A percentile compares a stretch with the other conserved stretches of the same genome.
These are phyloP conservation scores for Fraxinus excelsior DNA, from an alignment of 257 asterid species.

Conservation along the genomic window DNA sequence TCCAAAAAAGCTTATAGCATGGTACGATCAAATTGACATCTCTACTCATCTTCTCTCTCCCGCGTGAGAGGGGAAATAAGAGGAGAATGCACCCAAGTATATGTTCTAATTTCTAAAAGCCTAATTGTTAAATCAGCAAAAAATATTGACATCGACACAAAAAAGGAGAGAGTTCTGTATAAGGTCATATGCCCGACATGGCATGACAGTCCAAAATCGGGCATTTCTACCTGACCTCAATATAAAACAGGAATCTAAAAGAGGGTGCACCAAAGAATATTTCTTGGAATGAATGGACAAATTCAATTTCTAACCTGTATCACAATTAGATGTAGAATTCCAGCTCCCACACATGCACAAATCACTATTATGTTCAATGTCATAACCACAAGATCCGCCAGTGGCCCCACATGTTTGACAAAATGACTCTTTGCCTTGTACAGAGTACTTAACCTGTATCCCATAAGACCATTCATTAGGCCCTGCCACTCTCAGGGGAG, in stretches of 20 bases:
- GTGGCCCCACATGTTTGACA: constrained; percentile 90
- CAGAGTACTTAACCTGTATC: constrained; percentile 69
- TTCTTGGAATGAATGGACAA: neutral
- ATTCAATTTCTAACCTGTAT: constrained; percentile 52
- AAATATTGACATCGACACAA: neutral
- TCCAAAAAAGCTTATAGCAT: neutral
- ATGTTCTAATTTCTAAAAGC: too few relatives aligned
- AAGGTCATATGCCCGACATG: neutral
- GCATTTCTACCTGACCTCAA: neutral
- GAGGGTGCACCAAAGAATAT: neutral
- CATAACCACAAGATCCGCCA: constrained; percentile 86
- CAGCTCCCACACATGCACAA: constrained; percentile 80
- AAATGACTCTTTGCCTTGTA: constrained; percentile 52
- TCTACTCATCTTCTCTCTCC: too few relatives aligned
- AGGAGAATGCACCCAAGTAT: too few relatives aligned
- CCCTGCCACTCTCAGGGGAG: constrained; percentile 69
- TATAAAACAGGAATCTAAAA: neutral
- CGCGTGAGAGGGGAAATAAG: too few relatives aligned
- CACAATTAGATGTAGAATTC: constrained; percentile 91
- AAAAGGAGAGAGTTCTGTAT: neutral
- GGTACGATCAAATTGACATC: neutral
- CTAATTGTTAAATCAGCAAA: too few relatives aligned
- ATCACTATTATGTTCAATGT: constrained; percentile 40
- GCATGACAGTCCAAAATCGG: neutral
- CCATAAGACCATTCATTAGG: constrained; percentile 89